These are phyloP conservation scores for Aphanomyces euteiches DNA, from an alignment of 352 stramenopile species.

Conservation along the genomic window DNA sequence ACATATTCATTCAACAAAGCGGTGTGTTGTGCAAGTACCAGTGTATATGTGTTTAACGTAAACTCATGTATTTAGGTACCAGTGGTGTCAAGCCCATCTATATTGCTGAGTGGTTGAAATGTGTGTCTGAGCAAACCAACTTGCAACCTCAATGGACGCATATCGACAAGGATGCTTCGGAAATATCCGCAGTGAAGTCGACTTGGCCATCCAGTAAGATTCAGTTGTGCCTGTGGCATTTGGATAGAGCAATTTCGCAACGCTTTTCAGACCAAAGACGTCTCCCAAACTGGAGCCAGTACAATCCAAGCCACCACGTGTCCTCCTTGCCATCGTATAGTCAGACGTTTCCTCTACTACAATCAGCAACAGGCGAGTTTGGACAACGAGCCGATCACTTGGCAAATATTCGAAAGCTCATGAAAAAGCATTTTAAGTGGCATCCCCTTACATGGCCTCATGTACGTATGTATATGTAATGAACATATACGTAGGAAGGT, in stretches of 20 bases:
- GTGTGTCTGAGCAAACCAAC: background rate
- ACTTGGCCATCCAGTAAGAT: background rate
- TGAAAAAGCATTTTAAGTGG: slow-evolving; percentile 6
- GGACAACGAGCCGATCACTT: background rate
- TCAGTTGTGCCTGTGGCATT: background rate
- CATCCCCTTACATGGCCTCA: slow-evolving; percentile 1
- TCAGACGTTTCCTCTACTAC: background rate
- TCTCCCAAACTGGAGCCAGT: background rate
- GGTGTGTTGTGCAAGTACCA: background rate
- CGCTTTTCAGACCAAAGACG: background rate
- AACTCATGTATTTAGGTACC: too few relatives aligned
- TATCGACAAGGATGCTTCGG: background rate
- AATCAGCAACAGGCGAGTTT: background rate
- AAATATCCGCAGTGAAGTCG: background rate
- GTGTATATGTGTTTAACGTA: too few relatives aligned
- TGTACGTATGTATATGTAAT: background rate
- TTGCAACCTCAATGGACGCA: background rate
- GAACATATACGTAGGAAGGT: background rate
- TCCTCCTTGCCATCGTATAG: background rate
- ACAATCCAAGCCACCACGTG: background rate
- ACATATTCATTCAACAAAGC: slow-evolving; percentile 6
- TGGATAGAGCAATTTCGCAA: background rate
- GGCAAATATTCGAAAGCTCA: background rate
- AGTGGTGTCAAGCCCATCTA: background rate
- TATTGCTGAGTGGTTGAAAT: background rate